phyloP scores from a whole-genome alignment of 2,329 filamentous ascomycete species.

The Cryphonectria carpinicola region DNA sequence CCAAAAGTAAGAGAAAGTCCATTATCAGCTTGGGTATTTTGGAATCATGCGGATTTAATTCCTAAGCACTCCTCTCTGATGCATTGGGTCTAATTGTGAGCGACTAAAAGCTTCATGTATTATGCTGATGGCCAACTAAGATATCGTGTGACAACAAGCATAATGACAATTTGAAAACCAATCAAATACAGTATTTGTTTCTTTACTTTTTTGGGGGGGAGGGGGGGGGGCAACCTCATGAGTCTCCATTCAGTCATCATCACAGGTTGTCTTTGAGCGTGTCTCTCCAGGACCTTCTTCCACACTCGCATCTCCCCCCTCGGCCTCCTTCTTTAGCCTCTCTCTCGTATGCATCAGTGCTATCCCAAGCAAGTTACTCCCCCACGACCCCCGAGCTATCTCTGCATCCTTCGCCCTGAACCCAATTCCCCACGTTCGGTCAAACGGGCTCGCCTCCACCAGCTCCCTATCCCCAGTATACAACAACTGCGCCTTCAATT shows the following conservation, averaged over 20 bases:
- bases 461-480: slow-evolving; percentile 63
- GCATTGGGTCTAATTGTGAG: neutral
- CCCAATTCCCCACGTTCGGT: slow-evolving; percentile 70
- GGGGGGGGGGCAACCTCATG: neutral
- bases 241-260: neutral
- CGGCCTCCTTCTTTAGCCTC: slow-evolving; percentile 48
- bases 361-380: slow-evolving; percentile 66
- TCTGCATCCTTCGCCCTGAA: slow-evolving; percentile 56
- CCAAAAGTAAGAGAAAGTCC: neutral
- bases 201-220: too few species aligned
- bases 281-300: neutral
- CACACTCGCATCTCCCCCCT: neutral
- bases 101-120: neutral
- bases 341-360: slow-evolving; percentile 61
- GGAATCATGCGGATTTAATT: neutral
- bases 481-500: slow-evolving; percentile 54
- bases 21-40: neutral
- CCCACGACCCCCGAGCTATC: slow-evolving; percentile 56
- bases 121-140: neutral
- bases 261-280: too few species aligned
- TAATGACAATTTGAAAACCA: neutral
- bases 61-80: neutral
- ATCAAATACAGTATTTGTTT: neutral
- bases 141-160: neutral
- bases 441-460: slow-evolving; percentile 64